A percentile compares a stretch with the other conserved stretches of the same genome.
These are phyloP conservation scores for Arabidopsis arenosa DNA, from an alignment of 345 rosid species.

Conservation along the genomic window DNA sequence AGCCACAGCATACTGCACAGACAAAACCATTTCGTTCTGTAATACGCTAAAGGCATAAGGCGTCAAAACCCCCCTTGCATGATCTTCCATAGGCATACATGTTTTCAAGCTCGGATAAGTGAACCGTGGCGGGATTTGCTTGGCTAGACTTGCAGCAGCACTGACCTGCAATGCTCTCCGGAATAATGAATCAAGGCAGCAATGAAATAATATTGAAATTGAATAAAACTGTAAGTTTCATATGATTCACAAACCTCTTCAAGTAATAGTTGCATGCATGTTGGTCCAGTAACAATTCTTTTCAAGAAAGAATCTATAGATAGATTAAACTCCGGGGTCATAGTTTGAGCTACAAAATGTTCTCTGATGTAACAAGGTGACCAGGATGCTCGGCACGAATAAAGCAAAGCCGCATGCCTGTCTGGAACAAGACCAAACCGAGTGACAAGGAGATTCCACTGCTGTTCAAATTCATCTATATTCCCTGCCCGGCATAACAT, in stretches of 20 bases:
- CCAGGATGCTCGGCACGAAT: conserved; percentile 72
- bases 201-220: conserved; percentile 8
- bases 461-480: conserved; percentile 77
- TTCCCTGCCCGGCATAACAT: conserved; percentile 61
- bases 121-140: conserved; percentile 47
- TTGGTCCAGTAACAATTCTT: conserved; percentile 57
- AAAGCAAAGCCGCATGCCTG: conserved; percentile 77
- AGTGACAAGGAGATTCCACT: conserved; percentile 72
- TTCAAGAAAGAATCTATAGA: conserved; percentile 66
- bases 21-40: conserved; percentile 79
- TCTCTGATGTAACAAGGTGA: conserved; percentile 64
- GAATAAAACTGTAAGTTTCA: neutral
- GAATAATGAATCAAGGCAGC: conserved; percentile 32
- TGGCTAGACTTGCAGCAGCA: conserved; percentile 55
- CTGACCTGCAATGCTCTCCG: conserved; percentile 57
- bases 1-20: conserved; percentile 72
- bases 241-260: conserved; percentile 66
- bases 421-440: conserved; percentile 82
- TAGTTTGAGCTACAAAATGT: conserved; percentile 72
- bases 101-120: conserved; percentile 66
- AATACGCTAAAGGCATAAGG: conserved; percentile 77
- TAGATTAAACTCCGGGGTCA: conserved; percentile 69
- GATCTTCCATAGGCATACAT: conserved; percentile 85
- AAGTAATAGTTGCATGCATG: conserved; percentile 75
- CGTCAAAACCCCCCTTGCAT: conserved; percentile 72